Base-by-base conservation (phyloP, 805 yeast species). In the Teunomyces kruisii region DNA sequence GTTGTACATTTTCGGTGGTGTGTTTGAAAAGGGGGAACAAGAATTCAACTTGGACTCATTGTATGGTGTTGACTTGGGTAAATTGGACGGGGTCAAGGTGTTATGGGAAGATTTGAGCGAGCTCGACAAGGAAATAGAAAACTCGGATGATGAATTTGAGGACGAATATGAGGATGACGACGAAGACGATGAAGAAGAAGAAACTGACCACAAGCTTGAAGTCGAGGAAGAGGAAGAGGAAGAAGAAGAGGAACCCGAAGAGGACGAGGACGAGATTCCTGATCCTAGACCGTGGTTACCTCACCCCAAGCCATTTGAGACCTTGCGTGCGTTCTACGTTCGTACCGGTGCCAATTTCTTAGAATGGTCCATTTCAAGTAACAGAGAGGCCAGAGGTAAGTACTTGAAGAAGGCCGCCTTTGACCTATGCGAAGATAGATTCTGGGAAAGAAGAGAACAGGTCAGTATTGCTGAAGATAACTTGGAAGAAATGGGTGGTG, bases 361-460 rank as follows among this genome's bases (percentile, higher is more conserved):
- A 55, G 89, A 89, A 61, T 92, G 98, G 97, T 88, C 96, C 1
- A 86, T 90, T 52, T 84, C 94, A 4, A 86, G 84, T 59, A 86
- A 89, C 55, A 78, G 86, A 54, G 91, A 86, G 46, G 84, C 89
- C 10, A 80, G 96, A 57, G 98, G 97, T 43, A 92, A 92, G 63
- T 84, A 87, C 58, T 76, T 92, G 64, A 91, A 92, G 69, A 84
- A 85, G 44, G 86, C 88, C 36, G 85, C 97, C 0, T 92, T 92
- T 61, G 97, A 90, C 50, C 68, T 92, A 49, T 86, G 94, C 63
- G 96, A 91, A 66, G 92, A 86, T 53, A 81, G 99, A 70, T 92
- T 96, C 94, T 92, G 98, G 98, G 98, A 92, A 63, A 86, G 98
- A 71, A 83, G 97, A 69, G 98, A 92, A 56, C 92, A 84, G 57